Percentiles rank a stretch among this genome's conserved stretches.
Conservation (phyloP, 306 rosid genomes). For the Pterocarpus santalinus region DNA sequence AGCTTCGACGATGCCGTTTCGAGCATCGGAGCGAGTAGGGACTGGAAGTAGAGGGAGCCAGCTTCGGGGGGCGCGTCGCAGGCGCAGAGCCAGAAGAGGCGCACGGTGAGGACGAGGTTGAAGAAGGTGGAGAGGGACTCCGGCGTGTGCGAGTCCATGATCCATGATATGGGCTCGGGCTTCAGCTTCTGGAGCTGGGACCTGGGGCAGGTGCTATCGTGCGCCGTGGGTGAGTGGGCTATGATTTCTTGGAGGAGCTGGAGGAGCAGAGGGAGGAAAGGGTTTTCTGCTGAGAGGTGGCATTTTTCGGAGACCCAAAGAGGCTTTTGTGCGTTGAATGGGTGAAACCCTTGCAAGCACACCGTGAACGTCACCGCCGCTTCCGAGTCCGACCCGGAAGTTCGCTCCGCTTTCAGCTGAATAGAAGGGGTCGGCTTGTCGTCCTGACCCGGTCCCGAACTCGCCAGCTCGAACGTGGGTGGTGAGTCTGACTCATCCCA, state of each 20-base stretch:
- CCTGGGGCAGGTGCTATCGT: conserved; percentile 81
- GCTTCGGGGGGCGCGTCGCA: conserved; percentile 79
- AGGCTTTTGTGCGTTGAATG: conserved; percentile 49
- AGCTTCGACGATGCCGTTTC: conserved; percentile 56
- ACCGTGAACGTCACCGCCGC: conserved; percentile 63
- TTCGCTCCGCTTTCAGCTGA: conserved; percentile 65
- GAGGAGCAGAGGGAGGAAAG: conserved; percentile 81
- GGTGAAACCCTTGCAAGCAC: conserved; percentile 67
- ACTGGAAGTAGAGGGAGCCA: conserved; percentile 75
- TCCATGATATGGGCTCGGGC: conserved; percentile 83
- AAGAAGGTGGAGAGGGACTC: conserved; percentile 85
- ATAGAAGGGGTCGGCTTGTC: conserved; percentile 56
- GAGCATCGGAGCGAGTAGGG: conserved; percentile 62
- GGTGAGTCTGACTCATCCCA: conserved; percentile 64
- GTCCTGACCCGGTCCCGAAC: conserved; percentile 26
- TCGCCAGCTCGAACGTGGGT: conserved; percentile 64
- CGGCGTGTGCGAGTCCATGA: conserved; percentile 88
- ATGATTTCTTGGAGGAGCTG: conserved; percentile 94
- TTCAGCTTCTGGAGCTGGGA: conserved; percentile 79
- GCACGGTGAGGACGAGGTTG: conserved; percentile 72
- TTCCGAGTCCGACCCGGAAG: conserved; percentile 61
- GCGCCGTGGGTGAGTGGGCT: conserved; percentile 74
- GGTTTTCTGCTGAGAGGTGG: conserved; percentile 64
- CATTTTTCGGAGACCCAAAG: conserved; percentile 84
- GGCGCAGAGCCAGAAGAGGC: conserved; percentile 92